Evolutionary conservation across 2,329 filamentous ascomycete genomes (phyloP).

Genomic region (Colletotrichum ledebouriae): DNA sequence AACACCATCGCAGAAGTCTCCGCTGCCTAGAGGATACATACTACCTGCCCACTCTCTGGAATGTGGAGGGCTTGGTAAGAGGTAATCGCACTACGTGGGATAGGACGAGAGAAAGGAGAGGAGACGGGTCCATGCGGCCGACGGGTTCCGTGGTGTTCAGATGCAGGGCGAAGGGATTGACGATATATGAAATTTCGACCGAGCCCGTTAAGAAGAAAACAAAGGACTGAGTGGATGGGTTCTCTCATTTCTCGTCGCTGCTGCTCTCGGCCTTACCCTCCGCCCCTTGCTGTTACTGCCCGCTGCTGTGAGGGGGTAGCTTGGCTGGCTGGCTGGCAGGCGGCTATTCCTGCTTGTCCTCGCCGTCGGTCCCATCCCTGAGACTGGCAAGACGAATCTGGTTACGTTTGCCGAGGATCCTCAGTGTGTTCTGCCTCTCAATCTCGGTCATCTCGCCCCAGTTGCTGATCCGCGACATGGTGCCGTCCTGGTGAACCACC

Average conservation of each 20-base stretch:
- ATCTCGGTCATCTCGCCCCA: constrained; percentile 79
- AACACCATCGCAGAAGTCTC: neutral
- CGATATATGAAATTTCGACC: neutral
- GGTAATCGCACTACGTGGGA: constrained; percentile 3
- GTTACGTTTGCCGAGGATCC: constrained; percentile 78
- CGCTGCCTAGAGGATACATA: neutral
- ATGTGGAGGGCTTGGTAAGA: constrained; percentile 15
- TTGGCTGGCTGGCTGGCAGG: no score
- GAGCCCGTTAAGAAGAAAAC: neutral
- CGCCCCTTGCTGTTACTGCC: constrained; percentile 37
- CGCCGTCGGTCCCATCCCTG: constrained; percentile 46
- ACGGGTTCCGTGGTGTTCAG: neutral
- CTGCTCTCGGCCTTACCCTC: constrained; percentile 15
- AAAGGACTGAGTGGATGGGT: constrained; percentile 6
- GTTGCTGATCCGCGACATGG: constrained; percentile 78
- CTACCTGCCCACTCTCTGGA: neutral
- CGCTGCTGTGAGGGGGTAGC: no score
- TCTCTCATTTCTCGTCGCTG: constrained; percentile 23
- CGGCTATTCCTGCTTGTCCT: constrained; percentile 44
- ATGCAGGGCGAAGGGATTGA: neutral
- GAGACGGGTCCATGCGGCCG: neutral
- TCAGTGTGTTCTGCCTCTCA: constrained; percentile 76
- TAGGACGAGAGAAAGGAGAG: constrained; percentile 15
- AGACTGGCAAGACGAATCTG: constrained; percentile 70
- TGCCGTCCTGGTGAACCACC: constrained; percentile 80